A percentile compares a stretch with the other conserved stretches of the same genome.
These are phyloP conservation scores for Spirogloea muscicola DNA, from an alignment of 139 green algal species.

Conservation along the genomic window DNA sequence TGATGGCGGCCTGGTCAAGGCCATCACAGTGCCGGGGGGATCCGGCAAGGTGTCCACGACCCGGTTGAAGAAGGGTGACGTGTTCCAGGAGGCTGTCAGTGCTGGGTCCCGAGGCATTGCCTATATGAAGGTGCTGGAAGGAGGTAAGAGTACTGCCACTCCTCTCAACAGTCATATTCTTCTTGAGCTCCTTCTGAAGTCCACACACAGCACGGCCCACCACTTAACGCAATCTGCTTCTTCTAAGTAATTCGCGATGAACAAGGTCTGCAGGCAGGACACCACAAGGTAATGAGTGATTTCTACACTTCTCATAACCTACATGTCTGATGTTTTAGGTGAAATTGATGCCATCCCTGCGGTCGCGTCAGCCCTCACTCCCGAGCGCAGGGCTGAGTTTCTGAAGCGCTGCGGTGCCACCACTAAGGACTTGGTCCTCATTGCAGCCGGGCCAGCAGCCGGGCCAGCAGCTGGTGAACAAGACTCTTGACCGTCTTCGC, in stretches of 20 bases:
- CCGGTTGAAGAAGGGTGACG: constrained; percentile 58
- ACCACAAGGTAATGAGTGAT: too few species aligned
- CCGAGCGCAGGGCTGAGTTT: background rate
- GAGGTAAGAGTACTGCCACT: too few species aligned
- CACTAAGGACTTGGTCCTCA: constrained; percentile 80
- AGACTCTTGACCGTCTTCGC: constrained; percentile 77
- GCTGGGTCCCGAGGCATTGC: constrained; percentile 66
- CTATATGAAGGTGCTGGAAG: constrained; percentile 64
- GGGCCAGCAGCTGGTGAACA: constrained; percentile 70
- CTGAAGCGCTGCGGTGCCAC: constrained; percentile 18
- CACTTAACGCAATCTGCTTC: too few species aligned
- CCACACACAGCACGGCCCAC: too few species aligned
- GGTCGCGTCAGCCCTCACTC: background rate
- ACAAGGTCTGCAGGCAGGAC: too few species aligned
- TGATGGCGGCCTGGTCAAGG: constrained; percentile 73
- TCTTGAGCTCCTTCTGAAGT: too few species aligned
- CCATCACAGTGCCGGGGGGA: constrained; percentile 69
- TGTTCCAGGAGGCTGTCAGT: constrained; percentile 60
- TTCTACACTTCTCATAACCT: too few species aligned
- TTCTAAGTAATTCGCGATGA: too few species aligned
- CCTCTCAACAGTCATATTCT: too few species aligned
- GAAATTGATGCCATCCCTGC: constrained; percentile 17
- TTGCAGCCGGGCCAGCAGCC: constrained; percentile 68
- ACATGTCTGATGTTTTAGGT: too few species aligned
- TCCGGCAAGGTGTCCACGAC: constrained; percentile 68